phyloP scores from a whole-genome alignment of 2,329 filamentous ascomycete genomes.

The Setomelanomma holmii region DNA sequence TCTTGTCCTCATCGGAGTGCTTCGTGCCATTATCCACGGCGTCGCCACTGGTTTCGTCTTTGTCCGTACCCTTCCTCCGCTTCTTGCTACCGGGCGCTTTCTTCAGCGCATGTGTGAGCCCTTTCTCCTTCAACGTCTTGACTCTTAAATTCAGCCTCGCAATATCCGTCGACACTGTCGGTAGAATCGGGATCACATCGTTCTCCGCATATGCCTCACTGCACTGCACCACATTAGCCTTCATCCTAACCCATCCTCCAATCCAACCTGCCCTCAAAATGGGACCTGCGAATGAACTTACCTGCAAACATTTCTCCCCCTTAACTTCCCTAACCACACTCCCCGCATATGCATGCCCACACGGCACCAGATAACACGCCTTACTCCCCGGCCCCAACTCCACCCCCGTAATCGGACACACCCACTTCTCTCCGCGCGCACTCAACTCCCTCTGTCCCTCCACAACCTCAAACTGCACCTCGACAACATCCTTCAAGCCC shows the following conservation, averaged over 20 bases:
- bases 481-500: conserved; percentile 83
- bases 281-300: conserved; percentile 43
- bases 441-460: conserved; percentile 52
- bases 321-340: conserved; percentile 82
- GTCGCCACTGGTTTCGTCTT: conserved; percentile 51
- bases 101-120: conserved; percentile 86
- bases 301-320: conserved; percentile 66
- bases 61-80: conserved; percentile 73
- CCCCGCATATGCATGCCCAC: conserved; percentile 92
- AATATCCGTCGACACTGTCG: conserved; percentile 74
- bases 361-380: conserved; percentile 89
- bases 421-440: conserved; percentile 65
- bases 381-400: conserved; percentile 80
- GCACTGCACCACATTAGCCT: conserved; percentile 62
- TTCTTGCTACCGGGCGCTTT: conserved; percentile 73
- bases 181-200: conserved; percentile 84
- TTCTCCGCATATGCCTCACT: conserved; percentile 74
- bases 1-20: conserved; percentile 6
- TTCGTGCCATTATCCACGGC: conserved; percentile 12
- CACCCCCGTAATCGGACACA: conserved; percentile 88
- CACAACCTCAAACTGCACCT: conserved; percentile 76
- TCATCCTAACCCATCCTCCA: background rate
- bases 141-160: conserved; percentile 70
- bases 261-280: too few species aligned
- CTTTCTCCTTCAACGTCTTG: conserved; percentile 72